phyloP scores from a whole-genome alignment of 768 basidiomycete species.

The Boletus eberwhitei region DNA sequence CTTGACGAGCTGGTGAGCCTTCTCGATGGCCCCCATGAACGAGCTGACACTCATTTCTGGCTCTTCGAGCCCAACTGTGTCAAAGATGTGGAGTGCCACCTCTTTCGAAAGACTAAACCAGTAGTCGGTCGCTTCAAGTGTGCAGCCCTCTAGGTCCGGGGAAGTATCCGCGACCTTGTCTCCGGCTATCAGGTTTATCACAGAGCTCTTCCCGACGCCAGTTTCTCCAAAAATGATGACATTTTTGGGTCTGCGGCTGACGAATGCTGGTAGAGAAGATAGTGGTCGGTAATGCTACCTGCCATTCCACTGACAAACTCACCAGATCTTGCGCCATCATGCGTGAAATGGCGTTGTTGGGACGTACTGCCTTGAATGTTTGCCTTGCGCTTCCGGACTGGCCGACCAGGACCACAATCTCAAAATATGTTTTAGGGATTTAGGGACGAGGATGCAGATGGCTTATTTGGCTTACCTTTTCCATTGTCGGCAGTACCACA shows the following conservation, averaged over 20 bases:
- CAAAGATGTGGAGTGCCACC: neutral
- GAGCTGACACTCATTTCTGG: slow-evolving; percentile 1
- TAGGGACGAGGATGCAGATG: neutral
- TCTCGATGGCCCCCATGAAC: slow-evolving; percentile 7
- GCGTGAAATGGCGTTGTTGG: neutral
- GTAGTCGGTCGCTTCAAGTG: neutral
- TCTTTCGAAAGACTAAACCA: neutral
- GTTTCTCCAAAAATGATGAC: slow-evolving; percentile 11
- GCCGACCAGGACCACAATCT: neutral
- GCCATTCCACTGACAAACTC: neutral
- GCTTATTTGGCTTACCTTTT: neutral
- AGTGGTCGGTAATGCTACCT: neutral
- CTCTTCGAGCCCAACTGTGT: slow-evolving; percentile 11
- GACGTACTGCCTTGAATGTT: neutral
- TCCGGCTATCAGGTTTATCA: slow-evolving; percentile 8
- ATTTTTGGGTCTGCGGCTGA: neutral
- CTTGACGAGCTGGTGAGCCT: slow-evolving; percentile 7
- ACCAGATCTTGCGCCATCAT: neutral
- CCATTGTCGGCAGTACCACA: neutral
- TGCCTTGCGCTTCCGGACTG: neutral
- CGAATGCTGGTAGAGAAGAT: neutral
- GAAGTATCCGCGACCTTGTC: neutral
- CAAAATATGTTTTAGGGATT: neutral
- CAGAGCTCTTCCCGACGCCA: slow-evolving; percentile 8
- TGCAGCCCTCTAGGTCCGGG: neutral